These are phyloP conservation scores for Liriodendron chinense DNA, from an alignment of 164 flowering plant genomes.

Conservation along the genomic window DNA sequence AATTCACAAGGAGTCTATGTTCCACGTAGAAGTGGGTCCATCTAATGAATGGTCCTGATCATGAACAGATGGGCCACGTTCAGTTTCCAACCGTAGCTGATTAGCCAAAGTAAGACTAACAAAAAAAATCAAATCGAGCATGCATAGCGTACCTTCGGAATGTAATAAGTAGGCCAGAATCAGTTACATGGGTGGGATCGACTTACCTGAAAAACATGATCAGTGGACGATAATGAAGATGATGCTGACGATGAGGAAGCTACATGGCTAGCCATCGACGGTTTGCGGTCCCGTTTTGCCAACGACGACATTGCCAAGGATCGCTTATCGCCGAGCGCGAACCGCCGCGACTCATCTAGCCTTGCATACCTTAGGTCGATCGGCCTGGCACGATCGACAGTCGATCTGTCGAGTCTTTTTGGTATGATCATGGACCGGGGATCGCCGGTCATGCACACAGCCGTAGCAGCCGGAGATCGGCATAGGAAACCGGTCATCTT, in stretches of 20 bases:
- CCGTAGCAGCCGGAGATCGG: constrained; percentile 55
- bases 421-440: constrained; percentile 49
- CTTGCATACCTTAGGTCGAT: constrained; percentile 36
- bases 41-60: too few relatives aligned
- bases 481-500: constrained; percentile 65
- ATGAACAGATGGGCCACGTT: too few relatives aligned
- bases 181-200: not conserved
- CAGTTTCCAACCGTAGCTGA: too few relatives aligned
- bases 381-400: constrained; percentile 24
- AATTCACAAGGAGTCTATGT: too few relatives aligned
- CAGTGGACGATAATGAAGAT: constrained; percentile 9
- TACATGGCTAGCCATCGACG: not conserved
- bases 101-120: too few relatives aligned
- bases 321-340: not conserved
- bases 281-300: not conserved
- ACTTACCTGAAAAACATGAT: constrained; percentile 41
- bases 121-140: too few relatives aligned
- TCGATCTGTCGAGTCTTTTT: constrained; percentile 24
- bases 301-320: not conserved
- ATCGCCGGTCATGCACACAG: constrained; percentile 50
- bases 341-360: constrained; percentile 29
- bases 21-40: too few relatives aligned
- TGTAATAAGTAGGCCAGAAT: not conserved
- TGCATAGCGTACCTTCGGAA: not conserved
- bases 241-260: not conserved